A percentile compares a stretch with the other conserved stretches of the same genome.
Conservation (phyloP, 2,329 filamentous ascomycete species). For the Curvularia spicifera region DNA sequence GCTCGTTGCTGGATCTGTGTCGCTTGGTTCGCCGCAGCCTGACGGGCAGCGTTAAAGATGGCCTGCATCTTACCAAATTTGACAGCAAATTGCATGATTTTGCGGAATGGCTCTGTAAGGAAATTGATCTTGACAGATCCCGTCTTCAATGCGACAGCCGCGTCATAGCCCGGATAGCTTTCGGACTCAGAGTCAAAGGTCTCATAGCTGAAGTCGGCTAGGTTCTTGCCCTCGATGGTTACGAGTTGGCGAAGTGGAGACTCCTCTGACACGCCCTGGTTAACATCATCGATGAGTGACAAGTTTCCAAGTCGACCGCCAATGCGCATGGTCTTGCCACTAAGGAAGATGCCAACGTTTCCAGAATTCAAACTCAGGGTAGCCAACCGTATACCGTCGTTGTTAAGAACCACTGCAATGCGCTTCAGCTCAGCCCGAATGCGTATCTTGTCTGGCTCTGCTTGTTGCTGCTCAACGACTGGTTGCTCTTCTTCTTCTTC, state of each 20-base stretch:
- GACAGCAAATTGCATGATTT: conserved; percentile 96
- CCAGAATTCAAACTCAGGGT: conserved; percentile 92
- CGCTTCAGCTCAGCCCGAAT: conserved; percentile 94
- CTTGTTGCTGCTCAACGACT: conserved; percentile 46
- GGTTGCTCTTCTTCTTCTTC: conserved; percentile 43
- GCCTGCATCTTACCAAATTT: conserved; percentile 99
- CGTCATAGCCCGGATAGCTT: conserved; percentile 92
- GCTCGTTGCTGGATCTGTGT: conserved; percentile 91
- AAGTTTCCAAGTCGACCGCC: conserved; percentile 86
- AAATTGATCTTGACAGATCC: conserved; percentile 98
- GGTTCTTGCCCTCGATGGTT: conserved; percentile 91
- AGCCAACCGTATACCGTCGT: conserved; percentile 92
- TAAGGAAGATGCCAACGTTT: conserved; percentile 86
- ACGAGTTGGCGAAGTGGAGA: conserved; percentile 86
- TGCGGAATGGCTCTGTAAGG: conserved; percentile 93
- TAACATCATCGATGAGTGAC: conserved; percentile 90
- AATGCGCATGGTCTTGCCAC: conserved; percentile 84
- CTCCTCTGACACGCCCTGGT: conserved; percentile 80
- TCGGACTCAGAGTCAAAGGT: conserved; percentile 82
- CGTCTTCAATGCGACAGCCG: conserved; percentile 85
- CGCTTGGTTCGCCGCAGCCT: conserved; percentile 92
- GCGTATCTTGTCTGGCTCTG: conserved; percentile 76
- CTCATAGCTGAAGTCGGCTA: conserved; percentile 97
- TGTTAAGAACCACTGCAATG: conserved; percentile 93
- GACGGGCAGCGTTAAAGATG: conserved; percentile 94